phyloP scores from a whole-genome alignment of 108 stramenopile species.

The Nitzschia sp. region DNA sequence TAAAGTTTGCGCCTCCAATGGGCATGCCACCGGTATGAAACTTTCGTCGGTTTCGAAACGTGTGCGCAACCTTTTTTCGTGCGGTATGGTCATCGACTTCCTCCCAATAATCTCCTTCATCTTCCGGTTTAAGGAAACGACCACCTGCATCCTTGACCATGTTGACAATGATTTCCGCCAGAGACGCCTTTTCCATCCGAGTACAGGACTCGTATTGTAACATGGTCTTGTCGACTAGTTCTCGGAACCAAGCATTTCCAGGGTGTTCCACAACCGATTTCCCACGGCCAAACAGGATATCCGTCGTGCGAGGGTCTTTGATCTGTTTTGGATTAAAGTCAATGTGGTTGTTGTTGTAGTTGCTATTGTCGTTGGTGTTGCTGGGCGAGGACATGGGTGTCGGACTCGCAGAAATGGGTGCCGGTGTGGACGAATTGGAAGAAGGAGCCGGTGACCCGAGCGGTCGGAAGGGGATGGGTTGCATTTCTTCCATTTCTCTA shows the following conservation, averaged over 20 bases:
- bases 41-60: constrained; percentile 27
- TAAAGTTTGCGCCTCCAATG: neutral
- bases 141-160: constrained; percentile 27
- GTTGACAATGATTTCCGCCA: constrained; percentile 32
- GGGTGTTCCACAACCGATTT: constrained; percentile 18
- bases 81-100: constrained; percentile 27
- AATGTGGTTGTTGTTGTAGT: too few species aligned
- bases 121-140: constrained; percentile 33
- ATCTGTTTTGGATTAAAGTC: neutral
- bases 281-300: constrained; percentile 27
- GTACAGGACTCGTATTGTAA: constrained; percentile 2
- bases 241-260: constrained; percentile 26
- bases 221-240: constrained; percentile 16
- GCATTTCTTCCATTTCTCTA: neutral
- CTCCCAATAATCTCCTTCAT: constrained; percentile 20
- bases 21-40: neutral
- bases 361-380: too few species aligned
- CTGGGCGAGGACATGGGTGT: too few species aligned
- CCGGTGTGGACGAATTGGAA: too few species aligned
- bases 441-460: neutral
- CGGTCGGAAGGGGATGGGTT: neutral
- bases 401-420: too few species aligned
- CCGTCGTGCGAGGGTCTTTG: constrained; percentile 3
- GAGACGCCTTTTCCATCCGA: constrained; percentile 18
- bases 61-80: constrained; percentile 21